A percentile compares a stretch with the other conserved stretches of the same genome.
These are phyloP conservation scores for Albatrellus sp. DNA, from an alignment of 1,284 basidiomycete genomes.

Conservation along the genomic window DNA sequence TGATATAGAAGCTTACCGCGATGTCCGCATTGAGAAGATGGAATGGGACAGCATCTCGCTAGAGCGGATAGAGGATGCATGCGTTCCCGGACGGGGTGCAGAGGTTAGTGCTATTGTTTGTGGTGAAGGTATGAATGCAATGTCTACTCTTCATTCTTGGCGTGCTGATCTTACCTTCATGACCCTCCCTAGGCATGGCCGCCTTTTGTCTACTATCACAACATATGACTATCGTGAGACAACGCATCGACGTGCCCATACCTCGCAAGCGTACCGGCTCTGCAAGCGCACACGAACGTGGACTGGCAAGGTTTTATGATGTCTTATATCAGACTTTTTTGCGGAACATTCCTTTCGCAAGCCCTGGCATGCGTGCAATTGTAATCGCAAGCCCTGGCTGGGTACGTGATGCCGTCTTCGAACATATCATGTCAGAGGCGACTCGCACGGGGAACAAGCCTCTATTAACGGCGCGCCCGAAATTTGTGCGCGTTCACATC, in stretches of 20 bases:
- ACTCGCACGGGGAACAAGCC: constrained; percentile 75
- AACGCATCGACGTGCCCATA: constrained; percentile 83
- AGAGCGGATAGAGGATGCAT: constrained; percentile 76
- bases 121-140: constrained; percentile 55
- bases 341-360: constrained; percentile 79
- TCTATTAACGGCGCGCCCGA: constrained; percentile 63
- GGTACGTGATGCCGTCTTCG: constrained; percentile 83
- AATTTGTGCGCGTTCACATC: constrained; percentile 86
- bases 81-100: constrained; percentile 85
- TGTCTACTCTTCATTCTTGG: neutral
- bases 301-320: constrained; percentile 72
- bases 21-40: constrained; percentile 82
- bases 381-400: constrained; percentile 97
- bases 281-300: constrained; percentile 80
- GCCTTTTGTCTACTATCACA: constrained; percentile 91
- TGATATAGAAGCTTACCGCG: constrained; percentile 87
- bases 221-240: constrained; percentile 92
- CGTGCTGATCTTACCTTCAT: neutral
- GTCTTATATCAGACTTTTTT: constrained; percentile 81
- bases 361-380: constrained; percentile 69
- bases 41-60: constrained; percentile 90
- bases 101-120: constrained; percentile 95
- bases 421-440: constrained; percentile 79
- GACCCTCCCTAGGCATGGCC: constrained; percentile 53
- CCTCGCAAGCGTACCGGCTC: constrained; percentile 85